Evolutionary conservation across 1,284 basidiomycete species (phyloP).

Genomic region (Mycena sp.): DNA sequence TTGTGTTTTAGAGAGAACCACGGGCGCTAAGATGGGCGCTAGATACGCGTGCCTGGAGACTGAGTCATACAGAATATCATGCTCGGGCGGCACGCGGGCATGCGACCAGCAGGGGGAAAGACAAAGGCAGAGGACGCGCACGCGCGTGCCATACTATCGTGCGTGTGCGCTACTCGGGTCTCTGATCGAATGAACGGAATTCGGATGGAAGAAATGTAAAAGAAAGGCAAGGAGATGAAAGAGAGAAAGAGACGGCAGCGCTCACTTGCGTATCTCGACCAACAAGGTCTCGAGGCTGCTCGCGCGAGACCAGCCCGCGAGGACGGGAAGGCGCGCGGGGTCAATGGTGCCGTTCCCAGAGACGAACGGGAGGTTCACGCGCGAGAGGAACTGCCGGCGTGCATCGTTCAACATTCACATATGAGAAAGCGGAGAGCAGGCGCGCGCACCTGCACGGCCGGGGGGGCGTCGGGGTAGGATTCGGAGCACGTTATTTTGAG

Average conservation of each 20-base stretch:
- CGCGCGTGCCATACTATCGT: no score
- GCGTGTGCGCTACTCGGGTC: no score
- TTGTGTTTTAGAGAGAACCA: neutral
- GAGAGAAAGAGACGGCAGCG: slow-evolving; percentile 24
- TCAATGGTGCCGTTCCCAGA: slow-evolving; percentile 84
- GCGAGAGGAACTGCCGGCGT: slow-evolving; percentile 85
- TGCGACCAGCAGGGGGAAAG: neutral
- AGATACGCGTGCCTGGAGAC: no score
- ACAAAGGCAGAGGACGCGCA: neutral
- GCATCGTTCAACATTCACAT: no score
- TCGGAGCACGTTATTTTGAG: slow-evolving; percentile 91
- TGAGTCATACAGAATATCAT: no score
- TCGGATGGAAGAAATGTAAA: no score
- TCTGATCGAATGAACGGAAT: no score
- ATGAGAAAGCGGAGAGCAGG: neutral
- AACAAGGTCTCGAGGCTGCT: slow-evolving; percentile 88
- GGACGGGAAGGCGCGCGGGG: slow-evolving; percentile 70
- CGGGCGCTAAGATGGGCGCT: no score
- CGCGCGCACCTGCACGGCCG: slow-evolving; percentile 60
- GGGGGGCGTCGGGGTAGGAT: slow-evolving; percentile 84
- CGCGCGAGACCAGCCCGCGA: slow-evolving; percentile 79
- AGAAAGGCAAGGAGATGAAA: neutral
- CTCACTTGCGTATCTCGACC: slow-evolving; percentile 91
- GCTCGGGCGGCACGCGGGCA: no score
- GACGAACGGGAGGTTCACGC: slow-evolving; percentile 97